Evolutionary conservation across 345 rosid genomes (phyloP), one percentile per base, ranked within the genome.

Genomic region (Aquilaria malaccensis): DNA sequence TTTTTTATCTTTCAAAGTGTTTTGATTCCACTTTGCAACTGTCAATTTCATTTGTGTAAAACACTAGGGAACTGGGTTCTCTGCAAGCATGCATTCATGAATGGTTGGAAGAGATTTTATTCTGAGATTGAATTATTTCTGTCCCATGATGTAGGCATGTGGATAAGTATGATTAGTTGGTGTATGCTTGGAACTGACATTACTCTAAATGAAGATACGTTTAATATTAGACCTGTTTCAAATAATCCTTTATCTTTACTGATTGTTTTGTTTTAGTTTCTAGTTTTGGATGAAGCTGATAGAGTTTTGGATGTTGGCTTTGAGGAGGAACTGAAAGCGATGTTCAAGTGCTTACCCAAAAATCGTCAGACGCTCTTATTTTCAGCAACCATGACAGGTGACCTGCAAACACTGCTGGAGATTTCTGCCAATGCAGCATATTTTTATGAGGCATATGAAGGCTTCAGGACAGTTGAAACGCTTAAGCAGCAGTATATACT

Each of bases 221-320:
- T 9, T 37, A 9, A 37, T 37, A 37, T 37, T 3, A 37, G 43
- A 37, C 7, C 14, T 13, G 14, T 59, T 30, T 37, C 43, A 31
- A 14, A 49, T 31, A 52, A 12, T 43, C 56, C 45, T 10, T 66
- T 12, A 4, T 55, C 13, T 50, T 50, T 37, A 45, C 54, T 13
- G 33, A 52, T 62, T 68, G 55, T 41, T 59, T 46, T 68, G 56
- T 67, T 65, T 60, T 59, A 84, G 99, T 86, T 84, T 75, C 80
- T 94, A 55, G 96, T 94, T 61, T 70, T 94, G 82, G 99, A 94
- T 49, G 99, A 94, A 72, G 97, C 99, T 10, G 99, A 94, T 72
- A 81, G 97, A 81, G 93, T 94, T 53, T 79, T 94, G 80, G 99
- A 94, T 76, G 91, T 77, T 70, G 97, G 99, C 47, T 94, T 94